These are phyloP conservation scores for Colletotrichum musicola DNA, from an alignment of 2,329 filamentous ascomycete species.

Conservation along the genomic window DNA sequence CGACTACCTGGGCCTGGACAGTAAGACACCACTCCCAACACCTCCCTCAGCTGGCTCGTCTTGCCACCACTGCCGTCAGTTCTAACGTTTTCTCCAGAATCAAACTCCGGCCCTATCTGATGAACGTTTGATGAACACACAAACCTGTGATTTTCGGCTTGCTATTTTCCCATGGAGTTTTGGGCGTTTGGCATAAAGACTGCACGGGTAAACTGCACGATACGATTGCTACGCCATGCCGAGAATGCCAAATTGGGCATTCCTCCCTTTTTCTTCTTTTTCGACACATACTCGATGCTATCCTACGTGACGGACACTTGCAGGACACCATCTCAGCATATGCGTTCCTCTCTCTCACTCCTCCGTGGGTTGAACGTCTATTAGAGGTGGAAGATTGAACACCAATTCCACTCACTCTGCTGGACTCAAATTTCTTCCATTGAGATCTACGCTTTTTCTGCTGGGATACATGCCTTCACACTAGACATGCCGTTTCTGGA, in stretches of 20 bases:
- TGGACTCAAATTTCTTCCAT: slow-evolving; percentile 55
- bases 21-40: slow-evolving; percentile 52
- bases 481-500: background rate
- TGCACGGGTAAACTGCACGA: slow-evolving; percentile 15
- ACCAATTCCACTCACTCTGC: slow-evolving; percentile 65
- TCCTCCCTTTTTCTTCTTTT: background rate
- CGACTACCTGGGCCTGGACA: slow-evolving; percentile 80
- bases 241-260: slow-evolving; percentile 18
- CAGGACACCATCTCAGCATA: slow-evolving; percentile 64
- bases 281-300: background rate
- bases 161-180: slow-evolving; percentile 42
- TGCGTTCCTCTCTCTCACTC: slow-evolving; percentile 61
- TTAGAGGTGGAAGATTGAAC: slow-evolving; percentile 65
- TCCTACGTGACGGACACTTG: slow-evolving; percentile 10
- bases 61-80: background rate
- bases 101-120: slow-evolving; percentile 33
- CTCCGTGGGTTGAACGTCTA: slow-evolving; percentile 67
- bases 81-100: slow-evolving; percentile 36
- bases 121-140: slow-evolving; percentile 19
- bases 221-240: slow-evolving; percentile 35
- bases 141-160: slow-evolving; percentile 45
- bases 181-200: slow-evolving; percentile 20
- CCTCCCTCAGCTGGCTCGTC: background rate
- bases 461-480: slow-evolving; percentile 53
- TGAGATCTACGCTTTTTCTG: slow-evolving; percentile 63